Evolutionary conservation across 208 protist species (phyloP).

Genomic region (Leishmania gerbilli): DNA sequence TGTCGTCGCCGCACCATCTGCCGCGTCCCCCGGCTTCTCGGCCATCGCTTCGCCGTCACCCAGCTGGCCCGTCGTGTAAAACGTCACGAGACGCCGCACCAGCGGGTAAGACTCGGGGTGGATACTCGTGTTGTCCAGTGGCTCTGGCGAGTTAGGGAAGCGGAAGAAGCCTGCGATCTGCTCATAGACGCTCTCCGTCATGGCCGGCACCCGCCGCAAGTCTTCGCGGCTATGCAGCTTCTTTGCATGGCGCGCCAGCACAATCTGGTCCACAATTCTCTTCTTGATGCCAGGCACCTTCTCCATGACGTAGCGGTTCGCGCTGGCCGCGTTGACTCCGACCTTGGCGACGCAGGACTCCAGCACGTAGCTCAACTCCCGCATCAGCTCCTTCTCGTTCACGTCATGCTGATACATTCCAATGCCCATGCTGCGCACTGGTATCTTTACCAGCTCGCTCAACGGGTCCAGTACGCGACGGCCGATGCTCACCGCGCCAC

Average conservation of each 20-base stretch:
- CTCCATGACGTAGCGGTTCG: constrained; percentile 81
- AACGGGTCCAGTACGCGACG: constrained; percentile 90
- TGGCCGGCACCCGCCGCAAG: constrained; percentile 70
- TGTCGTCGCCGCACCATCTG: not conserved
- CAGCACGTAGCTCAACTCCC: constrained; percentile 60
- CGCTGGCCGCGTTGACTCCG: constrained; percentile 77
- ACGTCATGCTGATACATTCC: constrained; percentile 94
- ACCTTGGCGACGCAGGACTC: constrained; percentile 80
- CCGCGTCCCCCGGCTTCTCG: not conserved
- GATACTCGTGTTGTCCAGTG: constrained; percentile 81
- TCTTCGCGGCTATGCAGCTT: constrained; percentile 74
- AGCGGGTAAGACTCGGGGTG: constrained; percentile 84
- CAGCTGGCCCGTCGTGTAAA: constrained; percentile 31
- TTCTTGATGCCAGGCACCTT: constrained; percentile 78
- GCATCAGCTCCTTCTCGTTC: constrained; percentile 59
- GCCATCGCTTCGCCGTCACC: not conserved
- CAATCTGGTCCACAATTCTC: constrained; percentile 75
- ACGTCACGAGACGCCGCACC: constrained; percentile 44
- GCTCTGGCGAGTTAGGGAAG: constrained; percentile 85
- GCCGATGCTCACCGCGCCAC: constrained; percentile 87
- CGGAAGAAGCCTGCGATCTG: constrained; percentile 89
- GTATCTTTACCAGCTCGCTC: constrained; percentile 90
- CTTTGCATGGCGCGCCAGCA: constrained; percentile 60
- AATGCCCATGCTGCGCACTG: constrained; percentile 86
- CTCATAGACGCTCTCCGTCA: constrained; percentile 73